phyloP scores from a whole-genome alignment of 2,329 filamentous ascomycete genomes.

The Colletotrichum sansevieriae region DNA sequence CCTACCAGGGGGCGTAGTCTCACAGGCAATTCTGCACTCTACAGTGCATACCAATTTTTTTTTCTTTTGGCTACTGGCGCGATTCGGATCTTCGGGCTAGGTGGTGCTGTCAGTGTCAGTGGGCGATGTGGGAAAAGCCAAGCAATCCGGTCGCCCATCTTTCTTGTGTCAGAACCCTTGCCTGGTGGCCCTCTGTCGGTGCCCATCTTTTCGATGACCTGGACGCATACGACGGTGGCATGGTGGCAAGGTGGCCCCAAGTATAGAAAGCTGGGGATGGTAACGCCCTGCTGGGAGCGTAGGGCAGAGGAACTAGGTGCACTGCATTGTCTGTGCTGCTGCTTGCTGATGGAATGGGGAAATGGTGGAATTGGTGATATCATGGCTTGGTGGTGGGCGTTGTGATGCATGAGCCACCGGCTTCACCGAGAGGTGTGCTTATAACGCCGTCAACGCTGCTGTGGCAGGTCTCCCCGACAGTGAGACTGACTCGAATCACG shows the following conservation, averaged over 20 bases:
- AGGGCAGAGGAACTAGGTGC: neutral
- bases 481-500: too few relatives aligned
- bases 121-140: neutral
- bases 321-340: too few relatives aligned
- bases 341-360: too few relatives aligned
- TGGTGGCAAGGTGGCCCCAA: neutral
- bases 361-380: too few relatives aligned
- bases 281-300: neutral
- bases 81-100: slow-evolving; percentile 1
- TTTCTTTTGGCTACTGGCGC: too few relatives aligned
- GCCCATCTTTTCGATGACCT: neutral
- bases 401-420: neutral
- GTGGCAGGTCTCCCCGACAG: too few relatives aligned
- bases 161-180: slow-evolving; percentile 6
- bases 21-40: neutral
- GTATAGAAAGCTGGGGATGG: neutral
- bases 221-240: too few relatives aligned
- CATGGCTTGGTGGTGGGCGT: neutral
- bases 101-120: slow-evolving; percentile 6
- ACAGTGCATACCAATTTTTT: too few relatives aligned
- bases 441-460: too few relatives aligned
- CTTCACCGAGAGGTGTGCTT: too few relatives aligned
- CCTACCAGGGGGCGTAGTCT: neutral
- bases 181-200: slow-evolving; percentile 8
- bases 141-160: neutral